These are phyloP conservation scores for Grifola frondosa DNA, from an alignment of 1,284 basidiomycete genomes.

Conservation along the genomic window DNA sequence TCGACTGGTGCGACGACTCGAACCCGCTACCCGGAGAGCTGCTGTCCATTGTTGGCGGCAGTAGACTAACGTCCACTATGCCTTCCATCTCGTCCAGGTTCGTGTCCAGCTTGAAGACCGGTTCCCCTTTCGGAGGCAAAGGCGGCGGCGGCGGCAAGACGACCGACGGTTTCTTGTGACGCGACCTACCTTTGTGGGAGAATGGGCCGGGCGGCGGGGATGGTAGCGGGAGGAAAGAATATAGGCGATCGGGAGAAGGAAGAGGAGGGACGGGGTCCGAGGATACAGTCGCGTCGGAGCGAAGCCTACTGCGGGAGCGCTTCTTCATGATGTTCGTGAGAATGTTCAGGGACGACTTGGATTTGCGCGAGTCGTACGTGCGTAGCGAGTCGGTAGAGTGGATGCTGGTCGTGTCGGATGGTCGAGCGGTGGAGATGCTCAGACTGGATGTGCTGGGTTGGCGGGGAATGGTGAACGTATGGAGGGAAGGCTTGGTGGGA, in stretches of 20 bases:
- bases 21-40: slow-evolving; percentile 43
- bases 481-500: slow-evolving; percentile 23
- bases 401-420: slow-evolving; percentile 23
- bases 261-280: slow-evolving; percentile 20
- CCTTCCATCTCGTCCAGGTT: slow-evolving; percentile 84
- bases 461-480: slow-evolving; percentile 23
- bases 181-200: slow-evolving; percentile 20
- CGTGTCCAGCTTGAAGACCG: slow-evolving; percentile 63
- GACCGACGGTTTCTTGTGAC: slow-evolving; percentile 27
- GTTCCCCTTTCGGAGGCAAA: slow-evolving; percentile 18
- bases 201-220: slow-evolving; percentile 37
- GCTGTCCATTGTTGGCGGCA: slow-evolving; percentile 27
- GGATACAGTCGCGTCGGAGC: slow-evolving; percentile 19
- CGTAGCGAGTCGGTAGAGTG: slow-evolving; percentile 17
- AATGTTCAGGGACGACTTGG: slow-evolving; percentile 21
- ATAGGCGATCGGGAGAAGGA: slow-evolving; percentile 22
- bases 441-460: slow-evolving; percentile 25
- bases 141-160: slow-evolving; percentile 11
- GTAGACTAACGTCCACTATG: slow-evolving; percentile 61
- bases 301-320: slow-evolving; percentile 32
- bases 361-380: slow-evolving; percentile 21
- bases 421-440: slow-evolving; percentile 17
- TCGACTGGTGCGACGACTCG: slow-evolving; percentile 26
- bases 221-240: slow-evolving; percentile 30
- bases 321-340: slow-evolving; percentile 32